A percentile compares a stretch with the other conserved stretches of the same genome.
Conservation (phyloP, 345 rosid species). For the Camelina sativa region DNA sequence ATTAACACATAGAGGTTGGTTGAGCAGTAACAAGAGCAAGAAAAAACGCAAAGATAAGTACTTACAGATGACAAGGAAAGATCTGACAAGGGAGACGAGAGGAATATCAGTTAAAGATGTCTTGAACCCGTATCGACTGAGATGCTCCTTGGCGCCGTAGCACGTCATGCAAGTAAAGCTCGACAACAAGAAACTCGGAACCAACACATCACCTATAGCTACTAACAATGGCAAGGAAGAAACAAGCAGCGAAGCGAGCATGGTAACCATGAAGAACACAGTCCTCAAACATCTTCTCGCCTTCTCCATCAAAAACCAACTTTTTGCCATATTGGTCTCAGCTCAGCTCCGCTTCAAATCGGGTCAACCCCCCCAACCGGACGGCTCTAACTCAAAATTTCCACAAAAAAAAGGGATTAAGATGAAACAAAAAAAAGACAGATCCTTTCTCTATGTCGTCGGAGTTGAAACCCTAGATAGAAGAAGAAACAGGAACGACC, state of each 20-base stretch:
- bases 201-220: slow-evolving; percentile 65
- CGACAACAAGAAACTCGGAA: slow-evolving; percentile 61
- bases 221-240: slow-evolving; percentile 82
- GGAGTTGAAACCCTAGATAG: slow-evolving; percentile 48
- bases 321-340: slow-evolving; percentile 41
- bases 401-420: not conserved
- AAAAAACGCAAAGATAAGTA: not conserved
- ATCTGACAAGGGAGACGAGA: slow-evolving; percentile 73
- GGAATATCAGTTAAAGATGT: slow-evolving; percentile 80
- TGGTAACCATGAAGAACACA: slow-evolving; percentile 81
- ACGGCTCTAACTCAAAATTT: slow-evolving; percentile 7
- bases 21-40: not conserved
- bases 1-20: not conserved
- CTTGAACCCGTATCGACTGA: slow-evolving; percentile 66
- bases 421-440: not conserved
- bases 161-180: slow-evolving; percentile 77
- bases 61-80: slow-evolving; percentile 72
- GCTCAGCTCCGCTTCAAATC: not conserved
- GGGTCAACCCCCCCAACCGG: slow-evolving; percentile 14
- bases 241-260: slow-evolving; percentile 76
- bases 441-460: slow-evolving; percentile 25
- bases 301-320: slow-evolving; percentile 61
- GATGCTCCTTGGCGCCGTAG: slow-evolving; percentile 61
- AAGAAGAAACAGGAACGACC: slow-evolving; percentile 2
- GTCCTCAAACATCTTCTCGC: slow-evolving; percentile 66